These are phyloP conservation scores for Rhynchosporium secalis DNA, from an alignment of 2,329 filamentous ascomycete genomes.

Conservation along the genomic window DNA sequence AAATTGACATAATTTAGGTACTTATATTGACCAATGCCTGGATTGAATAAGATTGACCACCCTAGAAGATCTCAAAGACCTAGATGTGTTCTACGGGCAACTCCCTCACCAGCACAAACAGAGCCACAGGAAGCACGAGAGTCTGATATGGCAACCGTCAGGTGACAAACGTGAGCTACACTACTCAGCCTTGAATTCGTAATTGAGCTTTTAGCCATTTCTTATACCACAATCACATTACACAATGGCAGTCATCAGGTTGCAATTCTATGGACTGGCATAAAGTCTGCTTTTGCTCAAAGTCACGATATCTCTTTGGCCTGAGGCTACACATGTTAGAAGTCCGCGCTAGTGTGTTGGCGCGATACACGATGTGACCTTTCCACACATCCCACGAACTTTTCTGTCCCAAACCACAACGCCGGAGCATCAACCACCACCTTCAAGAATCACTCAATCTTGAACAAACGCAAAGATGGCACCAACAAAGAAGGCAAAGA, in stretches of 20 bases:
- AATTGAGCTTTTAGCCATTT: too few species aligned
- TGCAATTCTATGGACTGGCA: too few species aligned
- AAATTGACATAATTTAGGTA: too few species aligned
- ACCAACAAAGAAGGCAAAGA: slow-evolving; percentile 70
- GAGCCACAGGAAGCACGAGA: too few species aligned
- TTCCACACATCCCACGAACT: slow-evolving; percentile 50
- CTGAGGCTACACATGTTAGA: not conserved
- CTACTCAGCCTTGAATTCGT: too few species aligned
- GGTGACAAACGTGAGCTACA: too few species aligned
- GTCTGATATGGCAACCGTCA: too few species aligned
- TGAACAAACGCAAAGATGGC: slow-evolving; percentile 47
- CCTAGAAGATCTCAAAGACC: too few species aligned
- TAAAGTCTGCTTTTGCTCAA: not conserved
- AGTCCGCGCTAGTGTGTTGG: slow-evolving; percentile 4
- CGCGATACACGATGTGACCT: slow-evolving; percentile 12
- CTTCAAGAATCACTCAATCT: slow-evolving; percentile 35
- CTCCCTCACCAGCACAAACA: too few species aligned
- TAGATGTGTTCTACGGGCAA: too few species aligned
- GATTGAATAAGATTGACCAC: not conserved
- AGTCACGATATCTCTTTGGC: not conserved
- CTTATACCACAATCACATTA: too few species aligned
- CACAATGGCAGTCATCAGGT: too few species aligned
- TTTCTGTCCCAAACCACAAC: slow-evolving; percentile 19
- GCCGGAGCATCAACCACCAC: slow-evolving; percentile 41
- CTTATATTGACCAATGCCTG: not conserved